phyloP scores from a whole-genome alignment of 352 stramenopile species.

The Phytophthora podocarpi region DNA sequence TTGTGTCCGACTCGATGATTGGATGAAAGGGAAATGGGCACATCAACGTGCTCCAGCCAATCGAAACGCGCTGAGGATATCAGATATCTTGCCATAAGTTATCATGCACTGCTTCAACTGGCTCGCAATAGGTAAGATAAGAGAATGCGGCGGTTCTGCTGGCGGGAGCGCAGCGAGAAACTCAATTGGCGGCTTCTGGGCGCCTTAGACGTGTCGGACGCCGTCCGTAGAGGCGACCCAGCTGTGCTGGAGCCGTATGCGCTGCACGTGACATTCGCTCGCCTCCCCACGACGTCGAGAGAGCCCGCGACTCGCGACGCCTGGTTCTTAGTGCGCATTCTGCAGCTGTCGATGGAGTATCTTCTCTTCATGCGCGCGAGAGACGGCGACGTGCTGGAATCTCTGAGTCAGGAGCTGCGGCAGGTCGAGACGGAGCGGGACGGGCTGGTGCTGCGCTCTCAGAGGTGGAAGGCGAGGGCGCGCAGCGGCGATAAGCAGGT shows the following conservation, averaged over 20 bases:
- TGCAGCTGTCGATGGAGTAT: slow-evolving; percentile 83
- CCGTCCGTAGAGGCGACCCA: slow-evolving; percentile 59
- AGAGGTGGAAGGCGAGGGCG: slow-evolving; percentile 63
- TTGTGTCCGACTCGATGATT: slow-evolving; percentile 8
- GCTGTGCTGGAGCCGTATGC: slow-evolving; percentile 69
- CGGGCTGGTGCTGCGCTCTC: slow-evolving; percentile 33
- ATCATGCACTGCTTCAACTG: no score
- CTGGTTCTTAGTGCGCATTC: slow-evolving; percentile 72
- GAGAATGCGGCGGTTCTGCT: slow-evolving; percentile 67
- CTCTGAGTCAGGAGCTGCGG: slow-evolving; percentile 52
- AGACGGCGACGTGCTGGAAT: slow-evolving; percentile 58
- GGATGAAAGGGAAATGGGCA: not conserved
- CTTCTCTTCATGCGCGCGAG: slow-evolving; percentile 67
- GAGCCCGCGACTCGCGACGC: slow-evolving; percentile 45
- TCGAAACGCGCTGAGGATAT: no score
- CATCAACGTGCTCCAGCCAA: not conserved
- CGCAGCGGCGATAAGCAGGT: slow-evolving; percentile 59
- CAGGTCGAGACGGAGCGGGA: slow-evolving; percentile 50
- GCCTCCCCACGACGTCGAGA: slow-evolving; percentile 35
- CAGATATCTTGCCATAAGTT: no score
- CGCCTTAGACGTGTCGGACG: slow-evolving; percentile 51
- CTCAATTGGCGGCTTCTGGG: slow-evolving; percentile 75
- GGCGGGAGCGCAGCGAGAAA: slow-evolving; percentile 74
- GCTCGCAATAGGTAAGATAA: no score
- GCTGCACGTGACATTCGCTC: slow-evolving; percentile 76